These are phyloP conservation scores for Globisporangium alternatum DNA, from an alignment of 352 stramenopile species.

Conservation along the genomic window DNA sequence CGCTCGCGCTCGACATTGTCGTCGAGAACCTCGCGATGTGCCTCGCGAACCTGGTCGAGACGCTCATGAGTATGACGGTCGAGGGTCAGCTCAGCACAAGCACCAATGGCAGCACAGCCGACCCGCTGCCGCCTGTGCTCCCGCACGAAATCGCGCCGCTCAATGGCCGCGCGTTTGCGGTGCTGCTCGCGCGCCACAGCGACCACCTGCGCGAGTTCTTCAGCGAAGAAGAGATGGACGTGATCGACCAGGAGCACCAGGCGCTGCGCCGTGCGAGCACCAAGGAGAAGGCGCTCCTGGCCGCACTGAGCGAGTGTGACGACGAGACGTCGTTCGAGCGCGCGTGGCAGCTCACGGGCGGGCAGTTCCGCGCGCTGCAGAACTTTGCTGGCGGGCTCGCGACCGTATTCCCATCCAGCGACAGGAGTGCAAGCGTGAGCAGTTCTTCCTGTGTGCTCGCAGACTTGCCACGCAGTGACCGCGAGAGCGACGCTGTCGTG, in stretches of 20 bases:
- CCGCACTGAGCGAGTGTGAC: slow-evolving; percentile 18
- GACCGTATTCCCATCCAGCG: slow-evolving; percentile 29
- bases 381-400: slow-evolving; percentile 57
- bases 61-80: slow-evolving; percentile 16
- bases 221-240: slow-evolving; percentile 33
- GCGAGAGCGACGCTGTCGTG: not conserved
- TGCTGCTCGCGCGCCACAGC: slow-evolving; percentile 34
- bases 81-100: slow-evolving; percentile 14
- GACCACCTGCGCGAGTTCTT: slow-evolving; percentile 21
- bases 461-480: slow-evolving; percentile 22
- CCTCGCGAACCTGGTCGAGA: slow-evolving; percentile 30
- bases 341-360: slow-evolving; percentile 33
- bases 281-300: slow-evolving; percentile 26
- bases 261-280: slow-evolving; percentile 23
- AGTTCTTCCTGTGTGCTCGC: slow-evolving; percentile 4
- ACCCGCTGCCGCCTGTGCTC: slow-evolving; percentile 33
- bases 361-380: slow-evolving; percentile 48
- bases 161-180: slow-evolving; percentile 43
- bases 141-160: slow-evolving; percentile 49
- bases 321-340: slow-evolving; percentile 34
- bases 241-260: slow-evolving; percentile 36
- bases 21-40: slow-evolving; percentile 23
- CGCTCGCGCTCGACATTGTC: slow-evolving; percentile 25
- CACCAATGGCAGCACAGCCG: not conserved
- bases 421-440: not conserved